A percentile compares a stretch with the other conserved stretches of the same genome.
Conservation (phyloP, 768 basidiomycete genomes). For the Multifurca ochricompacta region DNA sequence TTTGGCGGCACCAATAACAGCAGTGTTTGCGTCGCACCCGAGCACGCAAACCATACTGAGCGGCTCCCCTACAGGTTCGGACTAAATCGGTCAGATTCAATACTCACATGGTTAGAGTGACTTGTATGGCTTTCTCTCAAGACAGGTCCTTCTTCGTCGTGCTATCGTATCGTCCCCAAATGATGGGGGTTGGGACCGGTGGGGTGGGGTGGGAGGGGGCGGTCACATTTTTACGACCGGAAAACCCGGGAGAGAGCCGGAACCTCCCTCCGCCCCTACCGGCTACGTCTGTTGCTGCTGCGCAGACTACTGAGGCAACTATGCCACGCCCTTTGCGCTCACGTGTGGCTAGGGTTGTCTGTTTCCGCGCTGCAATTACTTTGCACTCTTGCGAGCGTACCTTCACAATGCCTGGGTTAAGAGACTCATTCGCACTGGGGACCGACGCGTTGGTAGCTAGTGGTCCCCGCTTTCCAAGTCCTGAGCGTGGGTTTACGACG, state of each 20-base stretch:
- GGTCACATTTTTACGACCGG: background rate
- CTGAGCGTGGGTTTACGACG: background rate
- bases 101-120: no score
- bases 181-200: background rate
- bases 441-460: background rate
- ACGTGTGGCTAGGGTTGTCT: background rate
- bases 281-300: background rate
- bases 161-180: background rate
- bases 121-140: no score
- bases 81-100: no score
- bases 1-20: background rate
- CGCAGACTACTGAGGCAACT: background rate
- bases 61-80: no score
- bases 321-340: background rate
- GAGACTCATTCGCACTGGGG: background rate
- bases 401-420: no score
- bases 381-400: no score
- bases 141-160: no score
- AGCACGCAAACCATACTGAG: background rate
- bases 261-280: constrained; percentile 8
- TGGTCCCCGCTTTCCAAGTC: background rate
- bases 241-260: background rate
- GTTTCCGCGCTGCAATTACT: background rate
- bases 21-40: background rate
- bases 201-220: no score